Conservation (phyloP, 2,329 filamentous ascomycete genomes). For the Ophiostoma triangulosporum region DNA sequence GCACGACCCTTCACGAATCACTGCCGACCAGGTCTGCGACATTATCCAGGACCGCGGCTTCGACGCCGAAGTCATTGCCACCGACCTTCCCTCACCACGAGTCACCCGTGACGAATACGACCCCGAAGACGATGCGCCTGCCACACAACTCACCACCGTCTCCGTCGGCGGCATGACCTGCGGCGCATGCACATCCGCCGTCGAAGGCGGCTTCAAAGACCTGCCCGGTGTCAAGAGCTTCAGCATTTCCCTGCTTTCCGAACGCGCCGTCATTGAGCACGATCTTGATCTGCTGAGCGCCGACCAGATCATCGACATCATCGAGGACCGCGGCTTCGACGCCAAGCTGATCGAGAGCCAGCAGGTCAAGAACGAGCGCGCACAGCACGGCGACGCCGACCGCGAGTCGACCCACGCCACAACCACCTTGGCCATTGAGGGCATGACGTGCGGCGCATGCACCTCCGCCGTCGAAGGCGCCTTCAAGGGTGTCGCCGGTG, state of each 20-base stretch:
- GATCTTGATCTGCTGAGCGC: slow-evolving; percentile 43
- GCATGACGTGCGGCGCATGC: slow-evolving; percentile 96
- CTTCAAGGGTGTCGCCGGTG: slow-evolving; percentile 62
- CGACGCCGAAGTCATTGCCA: slow-evolving; percentile 76
- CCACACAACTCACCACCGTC: slow-evolving; percentile 46
- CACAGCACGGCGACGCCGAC: slow-evolving; percentile 34
- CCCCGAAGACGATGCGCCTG: slow-evolving; percentile 21
- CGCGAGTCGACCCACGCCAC: slow-evolving; percentile 42
- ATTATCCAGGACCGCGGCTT: slow-evolving; percentile 88
- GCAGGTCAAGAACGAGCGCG: slow-evolving; percentile 25
- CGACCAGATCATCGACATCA: slow-evolving; percentile 43
- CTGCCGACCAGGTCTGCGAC: slow-evolving; percentile 64
- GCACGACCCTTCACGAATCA: slow-evolving; percentile 64
- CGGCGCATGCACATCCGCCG: slow-evolving; percentile 74
- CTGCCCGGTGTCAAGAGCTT: slow-evolving; percentile 60
- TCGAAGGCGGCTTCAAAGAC: slow-evolving; percentile 68
- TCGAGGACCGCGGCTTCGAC: slow-evolving; percentile 65
- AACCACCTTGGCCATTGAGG: slow-evolving; percentile 80
- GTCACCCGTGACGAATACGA: slow-evolving; percentile 21
- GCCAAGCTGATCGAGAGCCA: slow-evolving; percentile 60
- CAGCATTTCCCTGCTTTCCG: slow-evolving; percentile 71
- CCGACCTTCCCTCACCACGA: slow-evolving; percentile 51
- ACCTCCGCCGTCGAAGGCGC: slow-evolving; percentile 81
- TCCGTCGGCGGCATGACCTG: slow-evolving; percentile 84
- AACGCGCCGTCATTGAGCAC: slow-evolving; percentile 75